Base-by-base conservation (phyloP, 2,329 filamentous ascomycete species). In the Claviceps capensis region DNA sequence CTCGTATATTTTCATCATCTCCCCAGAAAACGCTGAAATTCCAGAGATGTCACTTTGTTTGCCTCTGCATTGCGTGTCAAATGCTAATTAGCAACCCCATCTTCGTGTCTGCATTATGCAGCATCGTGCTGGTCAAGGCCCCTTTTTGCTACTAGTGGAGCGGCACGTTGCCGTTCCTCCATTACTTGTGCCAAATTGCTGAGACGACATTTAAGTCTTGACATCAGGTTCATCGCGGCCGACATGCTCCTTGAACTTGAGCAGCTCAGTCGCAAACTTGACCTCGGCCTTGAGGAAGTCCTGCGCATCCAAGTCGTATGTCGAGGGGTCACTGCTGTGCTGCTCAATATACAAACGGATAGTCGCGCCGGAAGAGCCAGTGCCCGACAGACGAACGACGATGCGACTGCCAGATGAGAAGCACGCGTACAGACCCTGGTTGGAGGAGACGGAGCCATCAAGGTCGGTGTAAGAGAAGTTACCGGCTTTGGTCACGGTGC, bases 391-490 rank as follows among this genome's bases (percentile, higher is more conserved):
- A 62, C 93, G 86, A 53, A 97, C 89, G 50, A 98, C 89, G 55
- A 97, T 91, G 60, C 93, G 86, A 73, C 88, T 95, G 56, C 91
- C 91, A 54, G 94, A 90, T 52, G 89, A 88, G 71, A 97, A 97
- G 69, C 87, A 86, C 67, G 90, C 86, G 66, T 87, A 98, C 60
- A 98, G 82, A 58, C 93, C 93, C 74, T 98, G 93, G 76, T 96
- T 94, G 67, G 89, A 88, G 64, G 88, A 86, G 51, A 97, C 88
- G 58, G 88, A 95, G 56, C 91, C 93, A 64, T 98, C 93, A n/a
- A 98, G 83, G 65, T 98, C 93, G 8, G 88, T 97, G 79, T 98
- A 98, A 36, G 88, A 88, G 71, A 98, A 98, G 78, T 98, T 90
- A 59, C 90, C 93, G 6, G 90, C 91, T 62, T 94, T 87, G 48